Conservation (phyloP, 2,329 filamentous ascomycete genomes). For the Orbilia javanica region DNA sequence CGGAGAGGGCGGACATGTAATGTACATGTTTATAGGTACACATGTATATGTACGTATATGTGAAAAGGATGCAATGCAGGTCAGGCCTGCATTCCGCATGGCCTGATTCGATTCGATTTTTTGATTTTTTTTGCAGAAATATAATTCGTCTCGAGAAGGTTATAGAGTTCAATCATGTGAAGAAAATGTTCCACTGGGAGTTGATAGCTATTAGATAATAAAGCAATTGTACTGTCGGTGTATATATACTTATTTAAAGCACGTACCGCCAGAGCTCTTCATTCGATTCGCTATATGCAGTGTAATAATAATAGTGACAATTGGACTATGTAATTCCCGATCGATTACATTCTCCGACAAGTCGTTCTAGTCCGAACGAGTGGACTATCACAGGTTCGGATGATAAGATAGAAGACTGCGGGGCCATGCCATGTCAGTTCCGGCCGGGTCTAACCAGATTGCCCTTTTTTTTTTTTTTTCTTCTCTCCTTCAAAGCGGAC, state of each 20-base stretch:
- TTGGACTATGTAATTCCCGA: not conserved
- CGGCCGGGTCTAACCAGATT: slow-evolving; percentile 41
- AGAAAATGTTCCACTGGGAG: not conserved
- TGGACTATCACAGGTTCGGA: slow-evolving; percentile 44
- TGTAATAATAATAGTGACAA: not conserved
- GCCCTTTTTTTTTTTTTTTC: slow-evolving; percentile 1
- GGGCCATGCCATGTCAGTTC: slow-evolving; percentile 39
- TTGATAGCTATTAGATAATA: slow-evolving; percentile 2
- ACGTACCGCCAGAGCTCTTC: too few relatives aligned
- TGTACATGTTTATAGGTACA: too few relatives aligned
- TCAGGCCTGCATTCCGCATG: slow-evolving; percentile 52
- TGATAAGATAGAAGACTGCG: slow-evolving; percentile 50
- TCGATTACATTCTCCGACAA: slow-evolving; percentile 18
- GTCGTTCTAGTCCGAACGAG: slow-evolving; percentile 36
- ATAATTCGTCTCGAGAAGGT: slow-evolving; percentile 15
- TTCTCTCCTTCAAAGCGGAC: not conserved
- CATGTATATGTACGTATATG: slow-evolving; percentile 8
- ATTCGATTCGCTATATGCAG: too few relatives aligned
- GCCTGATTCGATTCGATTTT: slow-evolving; percentile 21
- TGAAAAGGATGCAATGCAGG: slow-evolving; percentile 49
- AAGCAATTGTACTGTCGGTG: not conserved
- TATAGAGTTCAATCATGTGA: slow-evolving; percentile 11
- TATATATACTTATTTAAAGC: too few relatives aligned
- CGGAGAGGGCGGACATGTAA: slow-evolving; percentile 7
- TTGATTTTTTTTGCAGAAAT: not conserved